A percentile compares a stretch with the other conserved stretches of the same genome.
Evolutionary conservation across 2,329 filamentous ascomycete genomes (phyloP).

Genomic region (Alternaria triticimaculans): DNA sequence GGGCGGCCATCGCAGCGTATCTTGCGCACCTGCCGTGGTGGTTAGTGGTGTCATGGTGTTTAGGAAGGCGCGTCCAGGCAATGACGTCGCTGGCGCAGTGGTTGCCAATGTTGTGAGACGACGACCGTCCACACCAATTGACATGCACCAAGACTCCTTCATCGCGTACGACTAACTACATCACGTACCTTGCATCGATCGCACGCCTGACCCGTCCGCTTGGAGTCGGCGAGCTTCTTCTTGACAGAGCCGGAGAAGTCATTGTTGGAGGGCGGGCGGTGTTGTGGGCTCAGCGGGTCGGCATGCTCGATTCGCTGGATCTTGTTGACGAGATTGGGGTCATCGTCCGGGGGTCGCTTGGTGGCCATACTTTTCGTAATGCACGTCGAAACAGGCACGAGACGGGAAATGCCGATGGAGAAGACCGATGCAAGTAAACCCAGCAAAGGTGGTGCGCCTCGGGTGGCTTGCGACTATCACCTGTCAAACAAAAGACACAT

Average conservation of each 20-base stretch:
- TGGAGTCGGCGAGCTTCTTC: slow-evolving; percentile 62
- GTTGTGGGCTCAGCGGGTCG: slow-evolving; percentile 25
- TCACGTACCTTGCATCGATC: slow-evolving; percentile 77
- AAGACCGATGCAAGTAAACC: slow-evolving; percentile 11
- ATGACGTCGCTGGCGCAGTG: background rate
- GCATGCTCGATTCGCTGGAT: slow-evolving; percentile 45
- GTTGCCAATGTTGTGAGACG: background rate
- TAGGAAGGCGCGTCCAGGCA: background rate
- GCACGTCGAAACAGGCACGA: slow-evolving; percentile 15
- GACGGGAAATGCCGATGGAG: slow-evolving; percentile 14
- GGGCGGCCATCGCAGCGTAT: slow-evolving; percentile 84
- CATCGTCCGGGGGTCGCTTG: slow-evolving; percentile 33
- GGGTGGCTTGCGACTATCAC: slow-evolving; percentile 19
- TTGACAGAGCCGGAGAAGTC: slow-evolving; percentile 51
- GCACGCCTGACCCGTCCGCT: slow-evolving; percentile 81
- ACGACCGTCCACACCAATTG: background rate
- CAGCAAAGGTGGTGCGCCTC: slow-evolving; percentile 14
- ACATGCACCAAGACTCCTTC: background rate
- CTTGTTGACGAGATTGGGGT: slow-evolving; percentile 31
- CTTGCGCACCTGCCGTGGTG: slow-evolving; percentile 70
- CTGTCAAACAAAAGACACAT: slow-evolving; percentile 17
- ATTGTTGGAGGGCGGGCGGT: slow-evolving; percentile 23
- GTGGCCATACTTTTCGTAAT: slow-evolving; percentile 31
- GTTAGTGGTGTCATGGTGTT: slow-evolving; percentile 7
- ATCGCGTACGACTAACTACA: background rate